Evolutionary conservation across 148 eudicot species (phyloP).

Genomic region (Drosera capensis): DNA sequence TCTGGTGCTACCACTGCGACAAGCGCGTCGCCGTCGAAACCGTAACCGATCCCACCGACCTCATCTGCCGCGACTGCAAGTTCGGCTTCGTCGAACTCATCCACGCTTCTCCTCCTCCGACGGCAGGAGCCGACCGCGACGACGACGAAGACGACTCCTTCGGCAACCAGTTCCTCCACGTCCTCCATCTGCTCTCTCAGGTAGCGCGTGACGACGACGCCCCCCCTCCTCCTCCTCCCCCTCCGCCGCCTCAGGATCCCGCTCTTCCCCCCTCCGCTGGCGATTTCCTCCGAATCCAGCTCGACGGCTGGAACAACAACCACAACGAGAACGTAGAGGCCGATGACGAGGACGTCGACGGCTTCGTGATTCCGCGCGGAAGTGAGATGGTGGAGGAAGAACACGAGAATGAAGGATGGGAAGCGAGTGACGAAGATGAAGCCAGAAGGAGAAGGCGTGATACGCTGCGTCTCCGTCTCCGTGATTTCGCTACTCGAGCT

Average conservation of each 20-base stretch:
- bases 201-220: constrained; percentile 59
- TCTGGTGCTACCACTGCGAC: constrained; percentile 13
- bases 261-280: constrained; percentile 19
- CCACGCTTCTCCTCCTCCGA: constrained; percentile 6
- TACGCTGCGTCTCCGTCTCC: constrained; percentile 34
- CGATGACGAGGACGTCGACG: constrained; percentile 15
- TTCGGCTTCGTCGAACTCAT: constrained; percentile 67
- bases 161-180: constrained; percentile 49
- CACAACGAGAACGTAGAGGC: constrained; percentile 10
- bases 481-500: constrained; percentile 44
- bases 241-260: constrained; percentile 26
- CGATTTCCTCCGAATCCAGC: constrained; percentile 50
- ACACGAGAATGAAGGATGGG: constrained; percentile 14
- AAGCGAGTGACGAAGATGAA: constrained; percentile 15
- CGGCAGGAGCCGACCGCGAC: constrained; percentile 1
- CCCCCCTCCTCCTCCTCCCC: constrained; percentile 31
- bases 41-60: constrained; percentile 27
- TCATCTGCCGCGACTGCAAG: constrained; percentile 61
- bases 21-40: constrained; percentile 11
- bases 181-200: constrained; percentile 52
- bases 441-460: constrained; percentile 36
- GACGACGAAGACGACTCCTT: constrained; percentile 23
- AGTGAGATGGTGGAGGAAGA: too few species aligned
- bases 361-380: too few species aligned
- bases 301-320: constrained; percentile 27